A percentile compares a stretch with the other conserved stretches of the same genome.
phyloP scores from a whole-genome alignment of 2,329 filamentous ascomycete species.

The Neocatenulostroma microsporum region DNA sequence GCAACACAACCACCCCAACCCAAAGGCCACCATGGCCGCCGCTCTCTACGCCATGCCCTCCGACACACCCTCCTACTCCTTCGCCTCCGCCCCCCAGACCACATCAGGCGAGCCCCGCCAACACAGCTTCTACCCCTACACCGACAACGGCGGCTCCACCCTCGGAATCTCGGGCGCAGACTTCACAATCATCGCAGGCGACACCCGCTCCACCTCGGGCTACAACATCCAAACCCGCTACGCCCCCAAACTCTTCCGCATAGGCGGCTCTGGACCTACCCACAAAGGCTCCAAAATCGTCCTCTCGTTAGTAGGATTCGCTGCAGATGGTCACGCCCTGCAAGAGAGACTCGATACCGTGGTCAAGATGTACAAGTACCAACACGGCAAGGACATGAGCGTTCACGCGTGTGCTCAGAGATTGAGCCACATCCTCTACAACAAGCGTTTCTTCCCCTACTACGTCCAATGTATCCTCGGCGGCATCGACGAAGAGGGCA shows the following conservation, averaged over 20 bases:
- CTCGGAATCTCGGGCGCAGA: constrained; percentile 88
- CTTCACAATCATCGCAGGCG: constrained; percentile 94
- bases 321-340: constrained; percentile 86
- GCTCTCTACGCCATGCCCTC: constrained; percentile 45
- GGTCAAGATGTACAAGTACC: constrained; percentile 98
- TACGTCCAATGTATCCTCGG: constrained; percentile 93
- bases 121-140: constrained; percentile 93
- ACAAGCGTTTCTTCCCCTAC: constrained; percentile 98
- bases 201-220: constrained; percentile 89
- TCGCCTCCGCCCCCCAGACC: constrained; percentile 43
- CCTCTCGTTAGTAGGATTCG: constrained; percentile 90
- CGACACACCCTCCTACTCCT: constrained; percentile 53
- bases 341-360: constrained; percentile 89
- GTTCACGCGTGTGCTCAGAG: constrained; percentile 92
- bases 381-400: constrained; percentile 92
- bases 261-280: constrained; percentile 80
- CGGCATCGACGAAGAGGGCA: constrained; percentile 88
- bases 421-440: constrained; percentile 89
- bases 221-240: constrained; percentile 99
- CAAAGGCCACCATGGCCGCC: constrained; percentile 43
- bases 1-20: background rate
- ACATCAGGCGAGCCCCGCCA: constrained; percentile 48
- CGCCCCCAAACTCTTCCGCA: constrained; percentile 93
- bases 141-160: constrained; percentile 95
- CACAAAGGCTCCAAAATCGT: constrained; percentile 81